A percentile compares a stretch with the other conserved stretches of the same genome.
Evolutionary conservation across 1,284 basidiomycete species (phyloP).

Genomic region (Peniophora sp.): DNA sequence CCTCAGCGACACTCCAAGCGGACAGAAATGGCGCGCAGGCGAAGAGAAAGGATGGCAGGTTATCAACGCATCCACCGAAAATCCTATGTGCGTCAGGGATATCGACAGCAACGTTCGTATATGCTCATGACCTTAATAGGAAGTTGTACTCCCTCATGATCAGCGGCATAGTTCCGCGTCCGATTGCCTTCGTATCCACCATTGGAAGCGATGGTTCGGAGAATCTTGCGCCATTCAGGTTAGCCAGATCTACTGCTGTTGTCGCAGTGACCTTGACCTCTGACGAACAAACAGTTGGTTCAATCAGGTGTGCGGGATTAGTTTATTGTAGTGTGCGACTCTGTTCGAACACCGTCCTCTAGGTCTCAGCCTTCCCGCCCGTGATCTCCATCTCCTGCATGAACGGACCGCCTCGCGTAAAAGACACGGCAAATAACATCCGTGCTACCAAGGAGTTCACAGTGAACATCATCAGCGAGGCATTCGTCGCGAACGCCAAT

Average conservation of each 20-base stretch:
- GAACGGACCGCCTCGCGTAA: conserved; percentile 23
- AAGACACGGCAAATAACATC: conserved; percentile 66
- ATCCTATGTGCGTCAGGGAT: conserved; percentile 10
- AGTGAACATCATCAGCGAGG: conserved; percentile 66
- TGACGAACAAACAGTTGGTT: conserved; percentile 23
- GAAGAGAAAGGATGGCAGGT: conserved; percentile 31
- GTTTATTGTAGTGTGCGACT: conserved; percentile 2
- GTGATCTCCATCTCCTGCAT: conserved; percentile 54
- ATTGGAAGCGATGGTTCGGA: conserved; percentile 41
- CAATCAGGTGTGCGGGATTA: conserved; percentile 3
- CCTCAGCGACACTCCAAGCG: conserved; percentile 15
- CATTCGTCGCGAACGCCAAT: conserved; percentile 67
- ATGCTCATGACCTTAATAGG: conserved; percentile 17
- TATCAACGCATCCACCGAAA: conserved; percentile 29
- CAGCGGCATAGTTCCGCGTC: conserved; percentile 62
- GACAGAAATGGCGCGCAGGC: conserved; percentile 25
- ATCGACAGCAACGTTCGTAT: conserved; percentile 7
- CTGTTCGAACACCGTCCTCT: conserved; percentile 9
- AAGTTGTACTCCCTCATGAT: conserved; percentile 52
- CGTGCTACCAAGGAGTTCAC: conserved; percentile 60
- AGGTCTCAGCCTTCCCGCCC: conserved; percentile 31
- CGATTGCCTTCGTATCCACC: conserved; percentile 70
- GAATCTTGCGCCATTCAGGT: conserved; percentile 48
- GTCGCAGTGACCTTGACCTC: no score
- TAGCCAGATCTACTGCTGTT: conserved; percentile 17